Base-by-base conservation (phyloP, 768 basidiomycete species). In the Pleurotus ostreatus region DNA sequence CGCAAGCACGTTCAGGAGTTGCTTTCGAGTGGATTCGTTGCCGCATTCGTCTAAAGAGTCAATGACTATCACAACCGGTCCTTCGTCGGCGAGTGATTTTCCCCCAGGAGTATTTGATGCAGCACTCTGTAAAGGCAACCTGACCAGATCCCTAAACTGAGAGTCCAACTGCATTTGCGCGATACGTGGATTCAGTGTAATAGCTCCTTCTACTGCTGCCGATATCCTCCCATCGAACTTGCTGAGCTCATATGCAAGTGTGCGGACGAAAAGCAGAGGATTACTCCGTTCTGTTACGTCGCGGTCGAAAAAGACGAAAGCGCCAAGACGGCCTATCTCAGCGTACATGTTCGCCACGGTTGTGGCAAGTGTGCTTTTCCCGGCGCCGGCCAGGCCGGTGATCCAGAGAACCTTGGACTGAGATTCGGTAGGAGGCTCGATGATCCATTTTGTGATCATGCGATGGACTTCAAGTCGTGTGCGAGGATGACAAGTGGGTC, bases 341-440 rank as follows among this genome's bases (percentile, higher is more conserved):
- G 66, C 60, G 23, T 68, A 69, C 23, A 71, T 46, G 51, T 69
- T 66, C 37, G 72, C 72, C 11, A 72, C 55, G 0, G 73, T 74
- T 0, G 67, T 74, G 4, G 72, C 54, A 18, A 73, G 60, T 1
- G 72, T 66, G 38, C 72, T 74, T 62, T 73, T 73, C 9, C 72
- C 73, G n/a, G 52, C 26, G 15, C 57, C 57, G 0, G 57, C 48
- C 4, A 49, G 8, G 15, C 48, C 48, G 44, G 49, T 38, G 9
- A 66, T 25, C 65, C 65, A 66, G 16, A 66, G 47, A 12, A 64
- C 38, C 34, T 55, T 58, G 7, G 38, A n/a, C 1, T 16, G 30
- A n/a, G 38, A 22, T n/a, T 43, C 8, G 20, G 54, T 1, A 2
- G 26, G 26, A 30, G 26, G 26, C 18, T 39, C 49, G 1, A 39